Evolutionary conservation across 2,329 filamentous ascomycete genomes (phyloP), one percentile per base, ranked within the genome.

Genomic region (Emmonsiellopsis sp.): DNA sequence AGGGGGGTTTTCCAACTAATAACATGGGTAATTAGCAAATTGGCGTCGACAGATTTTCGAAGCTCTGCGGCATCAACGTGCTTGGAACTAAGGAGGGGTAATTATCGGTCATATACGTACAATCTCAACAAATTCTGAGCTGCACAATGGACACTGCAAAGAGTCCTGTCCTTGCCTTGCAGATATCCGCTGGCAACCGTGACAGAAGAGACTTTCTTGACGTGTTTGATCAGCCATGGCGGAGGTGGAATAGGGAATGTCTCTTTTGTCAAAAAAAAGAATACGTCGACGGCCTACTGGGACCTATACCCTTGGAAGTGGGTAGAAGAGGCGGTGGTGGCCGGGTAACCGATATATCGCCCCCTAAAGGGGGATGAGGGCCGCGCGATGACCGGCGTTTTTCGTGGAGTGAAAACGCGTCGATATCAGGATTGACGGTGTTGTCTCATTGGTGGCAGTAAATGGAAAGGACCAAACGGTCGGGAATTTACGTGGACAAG

Each of bases 101-200:
- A 53, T 48, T 38, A n/a, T 35, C n/a, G 38, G 16, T 34, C 20
- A 15, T 34, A 49, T 30, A 76, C 85, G 65, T 76, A 95, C 91
- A 62, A 97, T 89, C 73, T 98, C 91, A 13, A 83, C 89, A 60
- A 89, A 84, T 16, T 95, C 89, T 38, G 83, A 83, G 3, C 78
- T 67, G 67, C 93, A 98, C n/a, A 74, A 70, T 13, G 90, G 89
- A 66, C 93, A 98, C 13, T 73, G 74, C 57, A 95, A 72, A 30
- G 46, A 15, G 16, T 79, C 84, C 59, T 79, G 76, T 58, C 86
- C 79, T 55, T 88, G 81, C 55, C 82, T 77, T 64, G 86, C 88
- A 89, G 90, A 97, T 68, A 95, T 86, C 58, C 86, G 73, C 51
- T 79, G 69, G 73, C 93, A 97, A 56, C 79, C 73, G 70, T 97